Evolutionary conservation across 1,139 yeast species (phyloP), one percentile per base, ranked within the genome.

Genomic region (Kurtzmaniella quercitrusa): DNA sequence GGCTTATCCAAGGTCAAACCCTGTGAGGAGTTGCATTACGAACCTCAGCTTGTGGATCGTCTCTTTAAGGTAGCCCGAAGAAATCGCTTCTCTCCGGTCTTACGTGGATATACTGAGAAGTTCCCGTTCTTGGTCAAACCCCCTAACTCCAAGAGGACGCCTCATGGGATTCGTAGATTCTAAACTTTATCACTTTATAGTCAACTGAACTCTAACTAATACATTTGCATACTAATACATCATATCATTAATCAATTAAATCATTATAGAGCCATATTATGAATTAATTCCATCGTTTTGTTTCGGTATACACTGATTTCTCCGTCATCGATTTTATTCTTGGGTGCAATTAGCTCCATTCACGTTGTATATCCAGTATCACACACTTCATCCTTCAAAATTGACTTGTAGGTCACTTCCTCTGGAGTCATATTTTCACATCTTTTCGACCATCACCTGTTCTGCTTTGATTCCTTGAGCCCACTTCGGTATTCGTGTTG

Each of bases 1-100:
- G 66, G 73, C 16, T 50, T 77, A 7, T 40, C 49, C 11, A 53
- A 41, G 17, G 65, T 72, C 14, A 14, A 29, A 33, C 12, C 31
- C 37, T 10, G 31, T n/a, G 31, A 27, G 5, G 38, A 27, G 14
- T 17, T 19, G n/a, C 34, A 36, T 15, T 14, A 40, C 11, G 18
- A 14, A 7, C 42, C 42, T 18, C 42, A 37, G 12, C 29, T 18
- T 11, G 14, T 4, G 31, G n/a, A 27, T 27, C 31, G 7, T n/a
- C 31, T 27, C 4, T 27, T 27, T 4, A 27, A 27, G 10, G 31
- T 10, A 5, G 31, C 14, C 12, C 31, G 31, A 6, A 10, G n/a
- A 4, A 10, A 27, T 12, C 31, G 23, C 21, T 16, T 34, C 37
- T n/a, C 19, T 5, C 21, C 21, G 23, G 37, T 15, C n/a, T 12